phyloP scores from a whole-genome alignment of 1,284 basidiomycete species.

The Boletus holoroseus region DNA sequence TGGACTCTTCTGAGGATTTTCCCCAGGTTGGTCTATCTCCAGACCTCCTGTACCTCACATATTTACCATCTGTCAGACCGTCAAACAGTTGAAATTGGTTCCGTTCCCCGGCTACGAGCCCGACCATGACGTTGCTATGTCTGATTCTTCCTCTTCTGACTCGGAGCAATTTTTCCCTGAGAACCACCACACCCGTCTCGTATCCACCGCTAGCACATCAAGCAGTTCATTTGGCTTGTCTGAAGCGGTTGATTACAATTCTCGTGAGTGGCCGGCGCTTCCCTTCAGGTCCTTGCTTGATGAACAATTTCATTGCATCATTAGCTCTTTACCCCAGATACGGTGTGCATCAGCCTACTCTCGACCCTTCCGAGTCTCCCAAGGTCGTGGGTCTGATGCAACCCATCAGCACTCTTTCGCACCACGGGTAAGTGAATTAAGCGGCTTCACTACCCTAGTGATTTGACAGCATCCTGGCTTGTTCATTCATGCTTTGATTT shows the following conservation, averaged over 20 bases:
- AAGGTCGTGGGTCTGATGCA: slow-evolving; percentile 60
- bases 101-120: slow-evolving; percentile 60
- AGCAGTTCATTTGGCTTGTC: slow-evolving; percentile 44
- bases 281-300: not conserved
- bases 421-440: slow-evolving; percentile 60
- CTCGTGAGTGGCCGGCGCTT: slow-evolving; percentile 32
- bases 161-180: slow-evolving; percentile 48
- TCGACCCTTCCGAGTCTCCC: slow-evolving; percentile 41
- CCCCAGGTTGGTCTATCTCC: slow-evolving; percentile 38
- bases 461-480: slow-evolving; percentile 11
- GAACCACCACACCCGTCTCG: slow-evolving; percentile 56
- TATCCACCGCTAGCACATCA: slow-evolving; percentile 57
- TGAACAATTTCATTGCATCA: not conserved
- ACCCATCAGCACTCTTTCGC: slow-evolving; percentile 55
- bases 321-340: slow-evolving; percentile 59
- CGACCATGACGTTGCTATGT: slow-evolving; percentile 66
- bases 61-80: slow-evolving; percentile 37
- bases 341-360: slow-evolving; percentile 53
- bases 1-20: slow-evolving; percentile 49
- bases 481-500: slow-evolving; percentile 10
- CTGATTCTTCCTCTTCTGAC: slow-evolving; percentile 48
- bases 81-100: slow-evolving; percentile 66
- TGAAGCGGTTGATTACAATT: slow-evolving; percentile 34
- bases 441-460: not conserved
- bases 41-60: slow-evolving; percentile 15